A percentile compares a stretch with the other conserved stretches of the same genome.
Evolutionary conservation across 2,329 filamentous ascomycete genomes (phyloP).

Genomic region (Coniochaeta hoffmannii): DNA sequence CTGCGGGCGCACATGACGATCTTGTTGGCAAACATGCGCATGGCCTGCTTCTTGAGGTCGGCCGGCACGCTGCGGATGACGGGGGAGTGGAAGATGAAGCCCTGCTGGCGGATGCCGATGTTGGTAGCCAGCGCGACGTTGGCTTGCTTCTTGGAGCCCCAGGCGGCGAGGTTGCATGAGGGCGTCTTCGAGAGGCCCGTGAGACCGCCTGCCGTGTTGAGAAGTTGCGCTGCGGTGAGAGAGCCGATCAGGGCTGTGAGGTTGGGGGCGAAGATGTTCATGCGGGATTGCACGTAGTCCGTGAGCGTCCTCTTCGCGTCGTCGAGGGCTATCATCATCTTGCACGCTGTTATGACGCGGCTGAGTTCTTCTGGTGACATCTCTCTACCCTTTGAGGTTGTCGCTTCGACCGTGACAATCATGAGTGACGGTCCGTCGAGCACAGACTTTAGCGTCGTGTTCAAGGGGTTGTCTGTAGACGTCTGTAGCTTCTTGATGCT

Average conservation of each 20-base stretch:
- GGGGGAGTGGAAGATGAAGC: constrained; percentile 86
- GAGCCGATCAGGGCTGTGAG: constrained; percentile 85
- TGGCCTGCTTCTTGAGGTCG: constrained; percentile 85
- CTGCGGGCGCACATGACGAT: constrained; percentile 88
- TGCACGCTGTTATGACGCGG: constrained; percentile 68
- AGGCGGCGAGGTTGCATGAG: constrained; percentile 83
- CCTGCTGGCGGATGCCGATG: constrained; percentile 82
- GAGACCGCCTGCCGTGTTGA: constrained; percentile 87
- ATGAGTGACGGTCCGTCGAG: constrained; percentile 87
- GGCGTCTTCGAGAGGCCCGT: constrained; percentile 86
- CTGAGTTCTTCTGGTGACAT: constrained; percentile 70
- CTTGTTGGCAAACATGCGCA: constrained; percentile 91
- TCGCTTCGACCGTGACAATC: constrained; percentile 93
- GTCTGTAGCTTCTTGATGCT: constrained; percentile 75
- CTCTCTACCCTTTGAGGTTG: constrained; percentile 74
- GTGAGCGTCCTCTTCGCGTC: constrained; percentile 80
- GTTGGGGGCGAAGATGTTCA: constrained; percentile 94
- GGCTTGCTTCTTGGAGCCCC: constrained; percentile 82
- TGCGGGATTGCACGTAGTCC: constrained; percentile 92
- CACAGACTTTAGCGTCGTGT: constrained; percentile 67
- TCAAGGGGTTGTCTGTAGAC: constrained; percentile 71
- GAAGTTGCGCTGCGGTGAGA: constrained; percentile 88
- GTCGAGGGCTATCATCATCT: constrained; percentile 83
- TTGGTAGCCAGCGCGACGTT: constrained; percentile 82
- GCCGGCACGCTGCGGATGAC: constrained; percentile 79